Percentiles rank a stretch among this genome's conserved stretches.
Conservation (phyloP, 352 stramenopile genomes). For the Elongisporangium undulatum region DNA sequence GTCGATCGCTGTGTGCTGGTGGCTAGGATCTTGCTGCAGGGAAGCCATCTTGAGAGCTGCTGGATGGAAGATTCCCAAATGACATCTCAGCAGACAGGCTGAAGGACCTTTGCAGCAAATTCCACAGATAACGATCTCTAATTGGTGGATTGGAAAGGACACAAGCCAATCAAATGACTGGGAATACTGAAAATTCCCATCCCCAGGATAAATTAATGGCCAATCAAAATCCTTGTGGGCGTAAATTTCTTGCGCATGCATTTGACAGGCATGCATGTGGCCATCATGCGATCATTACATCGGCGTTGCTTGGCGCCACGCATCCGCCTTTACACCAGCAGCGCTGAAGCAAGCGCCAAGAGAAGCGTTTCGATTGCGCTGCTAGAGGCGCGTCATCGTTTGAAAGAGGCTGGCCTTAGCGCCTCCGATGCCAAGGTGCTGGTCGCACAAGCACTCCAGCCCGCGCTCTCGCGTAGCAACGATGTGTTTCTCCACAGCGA, state of each 20-base stretch:
- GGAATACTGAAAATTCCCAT: not conserved
- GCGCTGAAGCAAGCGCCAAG: not conserved
- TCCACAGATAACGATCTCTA: not conserved
- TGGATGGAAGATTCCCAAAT: not conserved
- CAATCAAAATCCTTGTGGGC: not conserved
- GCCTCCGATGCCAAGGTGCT: slow-evolving; percentile 49
- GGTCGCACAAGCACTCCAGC: slow-evolving; percentile 41
- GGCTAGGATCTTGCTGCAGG: not conserved
- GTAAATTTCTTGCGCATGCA: not conserved
- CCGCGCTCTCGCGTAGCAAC: slow-evolving; percentile 30
- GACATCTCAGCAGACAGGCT: not conserved
- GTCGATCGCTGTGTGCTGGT: not conserved
- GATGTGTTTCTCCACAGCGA: slow-evolving; percentile 57
- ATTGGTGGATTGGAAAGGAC: not conserved
- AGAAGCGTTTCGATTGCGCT: slow-evolving; percentile 3
- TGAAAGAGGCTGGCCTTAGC: slow-evolving; percentile 8
- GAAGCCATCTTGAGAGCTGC: not conserved
- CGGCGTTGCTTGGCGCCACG: not conserved
- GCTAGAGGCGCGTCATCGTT: slow-evolving; percentile 15
- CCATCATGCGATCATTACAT: not conserved
- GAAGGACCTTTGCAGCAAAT: not conserved
- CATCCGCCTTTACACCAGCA: not conserved
- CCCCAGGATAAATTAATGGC: not conserved
- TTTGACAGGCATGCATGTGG: not conserved
- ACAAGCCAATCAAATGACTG: not conserved